These are phyloP conservation scores for Pulveroboletus sp. DNA, from an alignment of 768 basidiomycete species.

Conservation along the genomic window DNA sequence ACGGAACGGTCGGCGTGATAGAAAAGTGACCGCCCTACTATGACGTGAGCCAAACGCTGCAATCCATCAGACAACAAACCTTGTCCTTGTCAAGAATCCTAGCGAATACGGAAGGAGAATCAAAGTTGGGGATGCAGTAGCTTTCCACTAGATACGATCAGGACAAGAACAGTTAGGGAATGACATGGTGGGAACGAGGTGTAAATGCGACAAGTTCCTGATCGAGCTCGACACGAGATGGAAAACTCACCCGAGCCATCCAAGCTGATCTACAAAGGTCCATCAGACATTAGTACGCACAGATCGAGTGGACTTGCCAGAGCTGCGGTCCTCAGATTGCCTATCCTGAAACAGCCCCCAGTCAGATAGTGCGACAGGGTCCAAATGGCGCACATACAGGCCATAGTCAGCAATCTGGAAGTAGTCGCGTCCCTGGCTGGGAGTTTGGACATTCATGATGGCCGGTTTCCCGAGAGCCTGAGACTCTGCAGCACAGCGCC, in stretches of 20 bases:
- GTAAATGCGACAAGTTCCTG: not conserved
- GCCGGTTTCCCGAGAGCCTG: not conserved
- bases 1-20: constrained; percentile 68
- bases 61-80: constrained; percentile 20
- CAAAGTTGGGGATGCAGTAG: constrained; percentile 91
- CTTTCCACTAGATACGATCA: constrained; percentile 63
- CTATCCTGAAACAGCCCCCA: constrained; percentile 50
- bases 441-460: constrained; percentile 50
- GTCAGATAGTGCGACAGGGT: constrained; percentile 9
- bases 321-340: constrained; percentile 81
- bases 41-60: constrained; percentile 3
- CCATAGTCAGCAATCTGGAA: constrained; percentile 77
- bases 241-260: constrained; percentile 70
- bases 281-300: constrained; percentile 4
- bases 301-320: constrained; percentile 38
- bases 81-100: constrained; percentile 86
- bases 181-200: not conserved
- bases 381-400: constrained; percentile 46
- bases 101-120: constrained; percentile 90
- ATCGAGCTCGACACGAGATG: not conserved
- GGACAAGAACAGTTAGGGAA: constrained; percentile 4
- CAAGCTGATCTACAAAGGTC: constrained; percentile 52
- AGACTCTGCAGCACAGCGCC: no score
- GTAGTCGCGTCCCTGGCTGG: constrained; percentile 60
- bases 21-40: constrained; percentile 85